Conservation (phyloP, 2,329 filamentous ascomycete genomes). For the Pleomassaria siparia region DNA sequence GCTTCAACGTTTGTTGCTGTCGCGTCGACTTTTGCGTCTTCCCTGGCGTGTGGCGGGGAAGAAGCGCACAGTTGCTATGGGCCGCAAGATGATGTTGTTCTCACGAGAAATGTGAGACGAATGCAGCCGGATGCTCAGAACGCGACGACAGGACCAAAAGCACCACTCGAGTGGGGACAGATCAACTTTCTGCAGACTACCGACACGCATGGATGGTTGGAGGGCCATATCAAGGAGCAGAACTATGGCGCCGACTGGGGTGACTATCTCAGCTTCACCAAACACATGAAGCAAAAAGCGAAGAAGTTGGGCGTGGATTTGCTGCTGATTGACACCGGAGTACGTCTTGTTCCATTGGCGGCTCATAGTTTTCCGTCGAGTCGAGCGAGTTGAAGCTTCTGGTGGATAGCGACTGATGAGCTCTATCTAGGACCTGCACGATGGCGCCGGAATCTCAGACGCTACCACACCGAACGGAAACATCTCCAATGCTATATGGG, state of each 20-base stretch:
- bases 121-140: conserved; percentile 50
- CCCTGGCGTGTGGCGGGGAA: conserved; percentile 33
- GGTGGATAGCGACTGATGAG: neutral
- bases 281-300: conserved; percentile 62
- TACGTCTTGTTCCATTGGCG: conserved; percentile 17
- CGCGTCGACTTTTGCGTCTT: conserved; percentile 1
- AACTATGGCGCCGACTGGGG: conserved; percentile 69
- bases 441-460: conserved; percentile 65
- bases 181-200: conserved; percentile 68
- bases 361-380: neutral
- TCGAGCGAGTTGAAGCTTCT: neutral
- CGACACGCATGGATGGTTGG: conserved; percentile 64
- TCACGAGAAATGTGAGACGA: conserved; percentile 45
- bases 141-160: conserved; percentile 39
- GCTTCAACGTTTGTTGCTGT: conserved; percentile 6
- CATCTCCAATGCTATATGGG: conserved; percentile 56
- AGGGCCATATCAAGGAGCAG: conserved; percentile 62
- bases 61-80: conserved; percentile 42
- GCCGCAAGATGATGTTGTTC: conserved; percentile 43
- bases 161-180: conserved; percentile 62
- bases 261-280: conserved; percentile 63
- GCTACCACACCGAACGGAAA: conserved; percentile 60
- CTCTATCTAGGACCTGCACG: conserved; percentile 60
- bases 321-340: conserved; percentile 61
- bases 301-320: conserved; percentile 60